Evolutionary conservation across 2,329 filamentous ascomycete genomes (phyloP).

Genomic region (Monosporascus cannonballus): DNA sequence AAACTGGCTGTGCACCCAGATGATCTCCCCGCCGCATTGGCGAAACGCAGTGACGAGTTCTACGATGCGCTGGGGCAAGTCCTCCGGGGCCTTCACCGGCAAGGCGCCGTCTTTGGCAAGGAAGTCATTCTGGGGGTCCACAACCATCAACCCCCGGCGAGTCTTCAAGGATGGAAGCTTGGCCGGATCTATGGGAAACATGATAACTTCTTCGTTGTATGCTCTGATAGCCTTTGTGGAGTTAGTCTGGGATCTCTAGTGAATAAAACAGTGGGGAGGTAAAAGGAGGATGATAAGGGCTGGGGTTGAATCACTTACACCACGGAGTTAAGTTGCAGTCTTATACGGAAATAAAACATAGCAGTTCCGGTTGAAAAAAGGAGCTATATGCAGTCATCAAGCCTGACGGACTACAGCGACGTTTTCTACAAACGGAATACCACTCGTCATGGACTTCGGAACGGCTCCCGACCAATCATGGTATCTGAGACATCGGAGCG

Average conservation of each 20-base stretch:
- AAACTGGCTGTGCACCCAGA: slow-evolving; percentile 81
- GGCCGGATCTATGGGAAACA: slow-evolving; percentile 52
- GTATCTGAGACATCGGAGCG: not conserved
- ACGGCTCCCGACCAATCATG: not conserved
- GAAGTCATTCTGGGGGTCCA: slow-evolving; percentile 92
- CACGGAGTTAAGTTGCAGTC: not conserved
- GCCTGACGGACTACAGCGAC: no score
- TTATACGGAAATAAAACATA: not conserved
- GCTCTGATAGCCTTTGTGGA: slow-evolving; percentile 9
- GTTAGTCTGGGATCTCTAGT: not conserved
- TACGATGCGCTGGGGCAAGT: slow-evolving; percentile 62
- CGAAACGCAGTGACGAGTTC: slow-evolving; percentile 69
- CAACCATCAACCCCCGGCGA: slow-evolving; percentile 67
- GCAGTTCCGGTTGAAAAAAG: not conserved
- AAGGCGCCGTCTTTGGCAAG: slow-evolving; percentile 62
- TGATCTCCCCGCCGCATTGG: slow-evolving; percentile 59
- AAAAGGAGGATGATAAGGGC: not conserved
- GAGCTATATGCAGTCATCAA: no score
- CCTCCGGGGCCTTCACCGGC: slow-evolving; percentile 54
- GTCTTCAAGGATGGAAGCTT: slow-evolving; percentile 51
- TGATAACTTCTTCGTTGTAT: slow-evolving; percentile 21
- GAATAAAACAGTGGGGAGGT: not conserved
- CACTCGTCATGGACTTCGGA: not conserved
- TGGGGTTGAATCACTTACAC: not conserved
- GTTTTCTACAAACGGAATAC: not conserved